Evolutionary conservation across 1,284 basidiomycete species (phyloP), one percentile per base, ranked within the genome.

Genomic region (Cryptococcus floricola): DNA sequence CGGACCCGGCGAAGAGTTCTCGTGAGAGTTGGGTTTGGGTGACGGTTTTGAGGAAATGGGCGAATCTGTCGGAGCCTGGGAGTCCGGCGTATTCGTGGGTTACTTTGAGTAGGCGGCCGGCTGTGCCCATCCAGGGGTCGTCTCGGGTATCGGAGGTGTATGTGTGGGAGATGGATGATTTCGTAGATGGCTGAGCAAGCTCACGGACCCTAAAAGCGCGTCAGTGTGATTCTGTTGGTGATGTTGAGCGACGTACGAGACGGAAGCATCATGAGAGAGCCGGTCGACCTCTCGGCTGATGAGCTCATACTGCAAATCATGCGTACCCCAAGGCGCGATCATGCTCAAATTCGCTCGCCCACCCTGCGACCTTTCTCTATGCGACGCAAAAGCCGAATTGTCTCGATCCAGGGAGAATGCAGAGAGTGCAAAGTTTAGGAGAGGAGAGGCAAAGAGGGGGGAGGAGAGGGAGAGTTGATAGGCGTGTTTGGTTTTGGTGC

Each of bases 401-500:
- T 81, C 80, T n/a, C 80, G 59, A 54, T 81, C 78, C 39, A 77
- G 65, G 7, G 76, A 72, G 64, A 80, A 80, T 0, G 64, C 76
- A 1, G 70, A 68, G 5, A 74, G 43, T 2, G 70, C 62, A 47
- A 76, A 68, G 9, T 67, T 68, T 31, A 77, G 62, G 34, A 76
- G 52, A 4, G 77, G 77, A 14, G 76, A 77, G 5, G 70, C 67
- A 56, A 75, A 65, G 4, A 78, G 48, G 0, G 77, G 77, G 0
- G 75, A 70, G 0, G 71, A 56, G 16, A 78, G 61, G 2, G 70
- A 63, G 4, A 66, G 67, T 60, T 89, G 82, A 74, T 91, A 95
- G 0, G 92, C 85, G 53, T 87, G 85, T 57, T 86, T 84, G 0
- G 93, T 98, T 69, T 89, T 87, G 1, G 93, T 96, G 0, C 94